phyloP scores from a whole-genome alignment of 176 grass and related monocot species.

The Raddia guianensis region DNA sequence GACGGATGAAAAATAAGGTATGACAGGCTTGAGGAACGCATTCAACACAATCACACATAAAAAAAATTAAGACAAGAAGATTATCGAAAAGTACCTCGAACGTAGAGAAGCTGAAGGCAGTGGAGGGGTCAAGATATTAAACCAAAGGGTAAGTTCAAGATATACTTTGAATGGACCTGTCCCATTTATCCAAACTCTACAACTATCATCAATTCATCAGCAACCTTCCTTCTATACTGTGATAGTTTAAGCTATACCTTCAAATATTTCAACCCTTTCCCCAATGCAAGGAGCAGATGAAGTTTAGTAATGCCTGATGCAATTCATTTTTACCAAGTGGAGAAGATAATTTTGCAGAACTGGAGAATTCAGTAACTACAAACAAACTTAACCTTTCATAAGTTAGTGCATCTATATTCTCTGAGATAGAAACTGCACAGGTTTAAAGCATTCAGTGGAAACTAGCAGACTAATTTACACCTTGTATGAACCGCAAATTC shows the following conservation, averaged over 20 bases:
- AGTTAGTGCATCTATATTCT: no score
- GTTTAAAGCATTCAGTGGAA: no score
- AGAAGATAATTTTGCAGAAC: conserved; percentile 16
- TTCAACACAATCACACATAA: no score
- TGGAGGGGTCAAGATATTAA: conserved; percentile 6
- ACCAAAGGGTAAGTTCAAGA: conserved; percentile 11
- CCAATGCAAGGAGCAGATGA: conserved; percentile 38
- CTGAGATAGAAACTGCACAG: no score
- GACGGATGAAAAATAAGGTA: no score
- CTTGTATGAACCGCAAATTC: no score
- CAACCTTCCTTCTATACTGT: conserved; percentile 10
- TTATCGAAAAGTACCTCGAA: no score
- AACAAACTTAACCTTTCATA: conserved; percentile 11
- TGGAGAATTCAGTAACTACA: conserved; percentile 1
- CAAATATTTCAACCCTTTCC: conserved; percentile 37
- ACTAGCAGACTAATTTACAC: no score
- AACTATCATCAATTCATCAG: conserved; percentile 8
- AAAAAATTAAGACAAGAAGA: no score
- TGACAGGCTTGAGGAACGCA: no score
- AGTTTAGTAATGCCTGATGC: conserved; percentile 39
- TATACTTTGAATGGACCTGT: conserved; percentile 31
- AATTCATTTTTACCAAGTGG: conserved; percentile 30
- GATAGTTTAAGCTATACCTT: no score
- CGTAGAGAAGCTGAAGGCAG: not conserved
- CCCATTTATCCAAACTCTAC: conserved; percentile 1